Evolutionary conservation across 176 grass and related monocot species (phyloP).

Genomic region (Saccharum spontaneum): DNA sequence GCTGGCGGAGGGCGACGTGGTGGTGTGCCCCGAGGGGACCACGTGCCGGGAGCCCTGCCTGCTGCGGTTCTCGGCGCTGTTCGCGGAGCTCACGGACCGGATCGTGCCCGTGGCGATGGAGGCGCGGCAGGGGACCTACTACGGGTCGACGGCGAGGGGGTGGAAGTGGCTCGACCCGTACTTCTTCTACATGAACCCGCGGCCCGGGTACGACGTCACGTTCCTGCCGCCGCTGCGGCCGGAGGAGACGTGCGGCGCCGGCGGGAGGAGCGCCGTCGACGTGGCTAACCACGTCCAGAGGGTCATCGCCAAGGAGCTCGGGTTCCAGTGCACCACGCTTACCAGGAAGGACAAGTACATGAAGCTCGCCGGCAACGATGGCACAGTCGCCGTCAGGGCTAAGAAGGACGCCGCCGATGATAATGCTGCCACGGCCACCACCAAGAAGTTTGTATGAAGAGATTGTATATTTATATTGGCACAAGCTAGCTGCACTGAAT

Average conservation of each 20-base stretch:
- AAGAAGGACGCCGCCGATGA: background rate
- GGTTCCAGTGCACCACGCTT: constrained; percentile 54
- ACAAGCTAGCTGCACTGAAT: too few species aligned
- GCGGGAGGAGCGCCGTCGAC: constrained; percentile 43
- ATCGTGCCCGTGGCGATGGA: constrained; percentile 74
- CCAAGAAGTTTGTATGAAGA: background rate
- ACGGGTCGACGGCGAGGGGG: constrained; percentile 63
- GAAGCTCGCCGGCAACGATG: constrained; percentile 72
- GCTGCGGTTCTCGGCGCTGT: constrained; percentile 72
- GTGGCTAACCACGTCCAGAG: constrained; percentile 77
- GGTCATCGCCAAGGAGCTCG: constrained; percentile 54
- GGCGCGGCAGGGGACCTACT: constrained; percentile 49
- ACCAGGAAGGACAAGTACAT: constrained; percentile 84
- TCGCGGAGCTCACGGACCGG: constrained; percentile 71
- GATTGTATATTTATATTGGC: too few species aligned
- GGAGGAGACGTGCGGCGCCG: constrained; percentile 59
- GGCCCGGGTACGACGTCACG: constrained; percentile 62
- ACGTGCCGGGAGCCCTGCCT: constrained; percentile 78
- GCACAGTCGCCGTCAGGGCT: constrained; percentile 2
- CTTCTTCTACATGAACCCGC: constrained; percentile 93
- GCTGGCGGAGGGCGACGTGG: constrained; percentile 62
- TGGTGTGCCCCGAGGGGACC: constrained; percentile 90
- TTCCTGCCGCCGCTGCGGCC: constrained; percentile 55
- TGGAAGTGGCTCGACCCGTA: constrained; percentile 68
- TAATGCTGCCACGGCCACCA: background rate